Evolutionary conservation across 2,329 filamentous ascomycete species (phyloP), one percentile per base, ranked within the genome.

Genomic region (Alternaria sp.): DNA sequence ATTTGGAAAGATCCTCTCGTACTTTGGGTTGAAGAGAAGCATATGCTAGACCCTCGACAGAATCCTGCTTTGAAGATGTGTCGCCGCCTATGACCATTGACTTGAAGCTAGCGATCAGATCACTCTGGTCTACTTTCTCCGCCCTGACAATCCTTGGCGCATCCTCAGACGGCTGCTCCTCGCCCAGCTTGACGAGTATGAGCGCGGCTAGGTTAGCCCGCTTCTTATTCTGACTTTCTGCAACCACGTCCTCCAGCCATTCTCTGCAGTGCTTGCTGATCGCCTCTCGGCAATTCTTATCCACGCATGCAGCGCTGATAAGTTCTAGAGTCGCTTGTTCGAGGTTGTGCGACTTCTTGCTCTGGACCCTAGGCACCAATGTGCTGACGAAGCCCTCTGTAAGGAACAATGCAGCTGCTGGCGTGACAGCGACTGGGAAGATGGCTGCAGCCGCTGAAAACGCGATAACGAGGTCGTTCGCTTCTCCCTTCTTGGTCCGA

Each of bases 11-110:
- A 49, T 89, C 86, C 75, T 98, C 92, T 77, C 96, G 97, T 59
- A 97, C 88, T 60, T 87, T 88, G 6, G 94, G 88, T 70, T 93
- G 92, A 38, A 98, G 85, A 9, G 94, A 96, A 5, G 93, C 90
- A 76, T 97, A 98, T 14, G 94, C 95, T 61, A 99, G 83, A 6
- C 94, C 95, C 80, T 99, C 95, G 55, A 98, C 88, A 1, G 92
- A 90, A 73, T 91, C 88, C 69, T 91, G 87, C 62, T 86, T 85
- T 63, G 83, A 84, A 54, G 83, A 81, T 34, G 87, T 83, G 44
- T 87, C 83, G 44, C 86, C 83, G 30, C 82, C 83, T 28, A 90
- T 73, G 46, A 93, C 83, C 81, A 93, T 89, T 53, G 87, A 87
- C 70, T 85, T 86, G 71, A 88, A 86, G 65, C 82, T 81, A 61